Evolutionary conservation across 768 basidiomycete species (phyloP), one percentile per base, ranked within the genome.

Genomic region (Agaricus subrufescens): DNA sequence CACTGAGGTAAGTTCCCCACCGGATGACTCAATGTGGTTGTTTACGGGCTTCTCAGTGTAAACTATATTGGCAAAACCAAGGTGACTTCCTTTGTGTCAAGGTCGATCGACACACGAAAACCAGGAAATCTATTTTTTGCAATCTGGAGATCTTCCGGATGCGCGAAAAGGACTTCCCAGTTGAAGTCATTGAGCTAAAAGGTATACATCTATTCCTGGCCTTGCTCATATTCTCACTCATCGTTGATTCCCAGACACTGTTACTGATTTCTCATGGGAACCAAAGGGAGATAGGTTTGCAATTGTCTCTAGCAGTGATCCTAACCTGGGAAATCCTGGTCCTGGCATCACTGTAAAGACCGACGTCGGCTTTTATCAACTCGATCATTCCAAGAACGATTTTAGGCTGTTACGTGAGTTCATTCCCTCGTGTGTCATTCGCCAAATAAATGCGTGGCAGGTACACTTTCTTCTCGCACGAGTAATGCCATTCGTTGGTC

Each of bases 81-180:
- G 97, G 96, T 37, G 94, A 98, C 71, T 98, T 92, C 76, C 83
- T 99, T 14, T 98, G 97, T 66, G 96, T 98, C 71, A 98, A 97
- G 74, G 97, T 99, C 54, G 97, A 98, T 74, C 89, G 96, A 49
- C 94, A 97, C 69, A 95, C 94, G 26, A 98, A 98, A 75, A 96
- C 96, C 4, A 97, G 96, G 74, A 98, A 98, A 75, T 94, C 94
- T 3, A 93, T 91, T 30, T 98, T 94, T 76, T 96, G 95, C 72
- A 99, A 98, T 71, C 79, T 99, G 58, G 97, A 99, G 75, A 89
- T 99, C 56, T 98, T 98, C 81, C 85, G 95, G 52, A 85, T 98
- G 54, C 86, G 96, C 53, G 97, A 99, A 75, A 98, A 98, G 71
- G 92, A 98, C 70, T 94, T 84, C 70, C 97, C 97, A 1, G 95